phyloP scores from a whole-genome alignment of 306 rosid genomes.

The Acacia acuminata region DNA sequence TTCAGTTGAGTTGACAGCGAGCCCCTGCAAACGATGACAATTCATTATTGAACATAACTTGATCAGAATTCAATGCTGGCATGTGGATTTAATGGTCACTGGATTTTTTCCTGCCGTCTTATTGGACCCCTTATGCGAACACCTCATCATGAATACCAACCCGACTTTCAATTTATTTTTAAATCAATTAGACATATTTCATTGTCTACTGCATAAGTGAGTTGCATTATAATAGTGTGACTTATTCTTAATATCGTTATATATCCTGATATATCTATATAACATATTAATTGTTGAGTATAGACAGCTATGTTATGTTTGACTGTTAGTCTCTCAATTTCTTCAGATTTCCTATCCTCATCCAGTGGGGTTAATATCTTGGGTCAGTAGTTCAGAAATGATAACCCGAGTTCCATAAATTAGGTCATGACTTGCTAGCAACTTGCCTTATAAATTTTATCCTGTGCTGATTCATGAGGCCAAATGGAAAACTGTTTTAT shows the following conservation, averaged over 20 bases:
- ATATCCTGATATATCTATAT: not conserved
- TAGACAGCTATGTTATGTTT: not conserved
- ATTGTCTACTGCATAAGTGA: slow-evolving; percentile 10
- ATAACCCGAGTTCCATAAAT: slow-evolving; percentile 9
- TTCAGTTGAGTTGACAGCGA: slow-evolving; percentile 26
- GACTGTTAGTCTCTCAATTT: slow-evolving; percentile 17
- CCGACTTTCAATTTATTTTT: slow-evolving; percentile 5
- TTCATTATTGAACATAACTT: slow-evolving; percentile 25
- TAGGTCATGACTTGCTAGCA: not conserved
- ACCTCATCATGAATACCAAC: slow-evolving; percentile 29
- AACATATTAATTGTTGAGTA: not conserved
- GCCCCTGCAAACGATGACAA: slow-evolving; percentile 16
- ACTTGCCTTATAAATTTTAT: not conserved
- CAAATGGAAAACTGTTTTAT: not conserved
- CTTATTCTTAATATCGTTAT: not conserved
- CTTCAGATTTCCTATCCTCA: slow-evolving; percentile 13
- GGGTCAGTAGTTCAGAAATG: slow-evolving; percentile 21
- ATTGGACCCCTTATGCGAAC: slow-evolving; percentile 13
- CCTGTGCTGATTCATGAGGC: not conserved
- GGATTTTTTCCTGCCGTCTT: not conserved
- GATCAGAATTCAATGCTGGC: slow-evolving; percentile 14
- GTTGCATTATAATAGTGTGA: not conserved
- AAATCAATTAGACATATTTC: not conserved
- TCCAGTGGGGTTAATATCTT: slow-evolving; percentile 16
- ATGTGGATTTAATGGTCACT: slow-evolving; percentile 17